phyloP scores from a whole-genome alignment of 1,139 yeast species.

The Scheffersomyces lignicola region DNA sequence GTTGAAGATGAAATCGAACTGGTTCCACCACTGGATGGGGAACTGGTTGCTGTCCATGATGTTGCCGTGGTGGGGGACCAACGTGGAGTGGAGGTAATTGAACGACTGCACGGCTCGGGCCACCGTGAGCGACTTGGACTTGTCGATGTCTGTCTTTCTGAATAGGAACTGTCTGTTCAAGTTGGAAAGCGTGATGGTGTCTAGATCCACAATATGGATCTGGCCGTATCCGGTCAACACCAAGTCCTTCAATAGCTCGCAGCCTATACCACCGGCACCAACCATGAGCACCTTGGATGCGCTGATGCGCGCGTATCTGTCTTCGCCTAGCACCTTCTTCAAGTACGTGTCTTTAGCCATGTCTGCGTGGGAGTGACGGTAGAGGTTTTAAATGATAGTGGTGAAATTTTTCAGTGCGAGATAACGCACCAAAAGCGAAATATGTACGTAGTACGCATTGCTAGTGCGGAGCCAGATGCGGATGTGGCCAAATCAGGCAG shows the following conservation, averaged over 20 bases:
- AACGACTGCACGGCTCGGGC: constrained; percentile 77
- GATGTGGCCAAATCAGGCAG: no score
- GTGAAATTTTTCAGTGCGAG: no score
- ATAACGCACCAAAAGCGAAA: no score
- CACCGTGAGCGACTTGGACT: constrained; percentile 82
- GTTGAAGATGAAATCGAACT: constrained; percentile 78
- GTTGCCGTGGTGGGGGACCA: constrained; percentile 84
- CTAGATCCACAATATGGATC: constrained; percentile 89
- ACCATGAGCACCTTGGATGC: constrained; percentile 73
- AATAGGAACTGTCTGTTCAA: constrained; percentile 92
- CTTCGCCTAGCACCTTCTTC: constrained; percentile 44
- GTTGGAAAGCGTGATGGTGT: constrained; percentile 89
- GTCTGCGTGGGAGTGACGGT: no score
- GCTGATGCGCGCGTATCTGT: constrained; percentile 29
- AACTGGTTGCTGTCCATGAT: constrained; percentile 76
- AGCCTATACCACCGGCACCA: constrained; percentile 99
- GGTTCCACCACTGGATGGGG: constrained; percentile 78
- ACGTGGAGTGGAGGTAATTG: constrained; percentile 64
- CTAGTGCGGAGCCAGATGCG: no score
- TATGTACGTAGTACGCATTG: no score
- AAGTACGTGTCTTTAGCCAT: constrained; percentile 47
- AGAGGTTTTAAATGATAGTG: no score
- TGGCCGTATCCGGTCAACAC: constrained; percentile 84
- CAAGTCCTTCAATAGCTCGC: constrained; percentile 86
- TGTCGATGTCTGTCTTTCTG: constrained; percentile 80